Evolutionary conservation across 345 rosid species (phyloP).

Genomic region (Salix viminalis): DNA sequence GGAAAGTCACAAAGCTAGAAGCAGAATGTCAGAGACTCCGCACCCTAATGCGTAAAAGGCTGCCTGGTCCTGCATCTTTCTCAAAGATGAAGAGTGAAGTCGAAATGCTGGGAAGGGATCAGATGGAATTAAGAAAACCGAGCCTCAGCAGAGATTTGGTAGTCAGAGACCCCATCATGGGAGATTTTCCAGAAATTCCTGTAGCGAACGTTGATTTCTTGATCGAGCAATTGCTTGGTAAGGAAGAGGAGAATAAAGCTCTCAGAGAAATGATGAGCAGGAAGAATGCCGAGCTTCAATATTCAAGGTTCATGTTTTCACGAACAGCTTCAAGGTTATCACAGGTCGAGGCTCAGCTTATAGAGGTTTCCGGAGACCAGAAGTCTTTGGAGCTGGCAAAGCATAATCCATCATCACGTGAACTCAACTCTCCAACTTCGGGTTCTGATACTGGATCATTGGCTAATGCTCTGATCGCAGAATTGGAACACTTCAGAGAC

Average conservation of each 20-base stretch:
- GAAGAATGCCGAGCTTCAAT: conserved; percentile 51
- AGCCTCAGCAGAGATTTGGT: conserved; percentile 46
- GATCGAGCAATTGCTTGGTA: conserved; percentile 47
- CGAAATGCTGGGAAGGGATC: conserved; percentile 39
- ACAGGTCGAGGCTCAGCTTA: conserved; percentile 36
- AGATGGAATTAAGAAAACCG: conserved; percentile 35
- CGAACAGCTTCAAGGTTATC: conserved; percentile 47
- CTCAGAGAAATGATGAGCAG: conserved; percentile 57
- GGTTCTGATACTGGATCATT: conserved; percentile 56
- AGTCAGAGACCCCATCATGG: conserved; percentile 33
- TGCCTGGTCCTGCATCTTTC: conserved; percentile 47
- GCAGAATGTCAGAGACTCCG: conserved; percentile 77
- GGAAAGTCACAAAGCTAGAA: conserved; percentile 68
- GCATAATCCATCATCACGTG: conserved; percentile 24
- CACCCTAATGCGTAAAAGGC: conserved; percentile 51
- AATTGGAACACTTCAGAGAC: conserved; percentile 41
- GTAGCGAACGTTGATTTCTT: conserved; percentile 37
- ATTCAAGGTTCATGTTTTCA: conserved; percentile 50
- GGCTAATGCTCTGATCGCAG: conserved; percentile 52
- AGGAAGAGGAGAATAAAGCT: conserved; percentile 70
- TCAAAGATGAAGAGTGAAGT: conserved; percentile 45
- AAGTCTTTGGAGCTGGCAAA: conserved; percentile 31
- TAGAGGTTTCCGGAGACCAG: conserved; percentile 25
- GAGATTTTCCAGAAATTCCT: conserved; percentile 35
- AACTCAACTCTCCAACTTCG: conserved; percentile 19